Conservation (phyloP, 2,329 filamentous ascomycete genomes). For the Aspergillus tamarii region DNA sequence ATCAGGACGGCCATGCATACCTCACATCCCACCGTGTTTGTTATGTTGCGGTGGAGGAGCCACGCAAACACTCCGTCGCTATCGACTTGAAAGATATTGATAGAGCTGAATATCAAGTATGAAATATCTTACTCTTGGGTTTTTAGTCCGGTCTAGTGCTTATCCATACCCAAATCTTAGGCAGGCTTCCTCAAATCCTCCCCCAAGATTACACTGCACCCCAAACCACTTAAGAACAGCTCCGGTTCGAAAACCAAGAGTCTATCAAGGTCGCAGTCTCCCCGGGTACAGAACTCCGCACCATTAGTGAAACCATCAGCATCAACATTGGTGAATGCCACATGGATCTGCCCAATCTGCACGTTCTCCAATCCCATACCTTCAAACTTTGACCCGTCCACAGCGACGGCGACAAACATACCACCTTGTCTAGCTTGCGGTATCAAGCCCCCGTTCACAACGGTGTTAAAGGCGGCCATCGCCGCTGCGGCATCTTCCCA, state of each 20-base stretch:
- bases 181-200: slow-evolving; percentile 95
- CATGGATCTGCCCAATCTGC: slow-evolving; percentile 96
- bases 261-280: slow-evolving; percentile 40
- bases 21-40: slow-evolving; percentile 93
- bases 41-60: slow-evolving; percentile 88
- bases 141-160: slow-evolving; percentile 10
- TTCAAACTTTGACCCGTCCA: slow-evolving; percentile 86
- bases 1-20: slow-evolving; percentile 95
- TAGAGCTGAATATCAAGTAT: slow-evolving; percentile 83
- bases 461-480: slow-evolving; percentile 85
- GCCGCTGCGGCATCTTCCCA: slow-evolving; percentile 67
- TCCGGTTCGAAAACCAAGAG: slow-evolving; percentile 57
- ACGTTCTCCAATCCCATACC: slow-evolving; percentile 92
- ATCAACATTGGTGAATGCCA: slow-evolving; percentile 59
- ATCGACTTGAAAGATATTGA: slow-evolving; percentile 91
- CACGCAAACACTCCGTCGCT: slow-evolving; percentile 79
- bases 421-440: slow-evolving; percentile 91
- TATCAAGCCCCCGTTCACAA: slow-evolving; percentile 83
- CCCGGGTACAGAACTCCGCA: slow-evolving; percentile 32
- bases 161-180: slow-evolving; percentile 46
- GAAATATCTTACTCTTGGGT: slow-evolving; percentile 23
- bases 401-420: slow-evolving; percentile 76
- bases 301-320: slow-evolving; percentile 40
- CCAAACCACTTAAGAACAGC: slow-evolving; percentile 72
- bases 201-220: slow-evolving; percentile 84